Conservation (phyloP, 2,329 filamentous ascomycete genomes). For the Aspergillus sp. region DNA sequence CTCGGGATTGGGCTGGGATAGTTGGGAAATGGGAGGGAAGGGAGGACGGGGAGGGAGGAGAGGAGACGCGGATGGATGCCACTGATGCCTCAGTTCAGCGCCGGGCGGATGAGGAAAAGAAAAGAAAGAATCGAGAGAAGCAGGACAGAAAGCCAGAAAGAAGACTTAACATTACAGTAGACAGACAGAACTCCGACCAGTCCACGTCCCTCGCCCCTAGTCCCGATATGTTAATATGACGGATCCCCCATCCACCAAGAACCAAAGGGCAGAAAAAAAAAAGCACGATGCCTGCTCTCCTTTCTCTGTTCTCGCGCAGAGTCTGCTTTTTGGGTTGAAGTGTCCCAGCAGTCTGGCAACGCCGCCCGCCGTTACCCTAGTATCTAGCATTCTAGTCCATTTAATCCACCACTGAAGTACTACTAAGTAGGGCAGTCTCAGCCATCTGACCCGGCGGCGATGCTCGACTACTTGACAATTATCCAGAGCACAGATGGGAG, state of each 20-base stretch:
- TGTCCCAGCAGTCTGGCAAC: conserved; percentile 9
- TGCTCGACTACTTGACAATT: not conserved
- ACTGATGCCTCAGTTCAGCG: conserved; percentile 4
- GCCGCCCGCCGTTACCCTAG: not conserved
- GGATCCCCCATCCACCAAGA: conserved; percentile 36
- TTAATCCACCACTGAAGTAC: not conserved
- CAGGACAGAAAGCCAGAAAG: not conserved
- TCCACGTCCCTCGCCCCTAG: conserved; percentile 36
- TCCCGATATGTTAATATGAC: conserved; percentile 44
- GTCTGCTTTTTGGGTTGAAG: not conserved
- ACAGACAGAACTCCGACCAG: conserved; percentile 32
- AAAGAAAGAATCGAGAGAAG: conserved; percentile 7
- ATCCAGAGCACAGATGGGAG: not conserved
- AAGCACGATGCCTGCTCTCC: conserved; percentile 7
- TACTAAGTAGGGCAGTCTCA: not conserved
- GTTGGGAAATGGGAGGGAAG: conserved; percentile 12
- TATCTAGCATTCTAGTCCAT: not conserved
- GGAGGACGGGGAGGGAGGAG: conserved; percentile 8
- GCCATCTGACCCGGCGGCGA: not conserved
- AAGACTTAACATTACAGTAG: conserved; percentile 5
- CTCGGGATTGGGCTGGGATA: conserved; percentile 4
- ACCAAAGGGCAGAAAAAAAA: conserved; percentile 19
- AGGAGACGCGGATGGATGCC: not conserved
- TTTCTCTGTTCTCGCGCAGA: not conserved
- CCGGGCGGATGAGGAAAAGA: conserved; percentile 15